Evolutionary conservation across 176 grass and related monocot genomes (phyloP).

Genomic region (Calamus simplicifolius): DNA sequence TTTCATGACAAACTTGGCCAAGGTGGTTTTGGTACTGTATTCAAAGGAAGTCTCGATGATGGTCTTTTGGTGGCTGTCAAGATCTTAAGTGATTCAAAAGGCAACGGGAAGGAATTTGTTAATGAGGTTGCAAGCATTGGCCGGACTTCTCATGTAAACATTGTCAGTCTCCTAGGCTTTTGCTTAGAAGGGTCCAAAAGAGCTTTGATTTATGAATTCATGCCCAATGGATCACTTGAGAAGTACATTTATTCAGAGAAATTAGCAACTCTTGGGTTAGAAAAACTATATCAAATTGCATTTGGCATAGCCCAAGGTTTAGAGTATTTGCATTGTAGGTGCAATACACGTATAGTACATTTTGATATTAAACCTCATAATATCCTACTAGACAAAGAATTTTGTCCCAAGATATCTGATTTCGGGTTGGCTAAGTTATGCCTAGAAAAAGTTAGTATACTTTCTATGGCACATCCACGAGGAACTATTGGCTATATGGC

Average conservation of each 20-base stretch:
- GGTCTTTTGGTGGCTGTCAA: slow-evolving; percentile 4
- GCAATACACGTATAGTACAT: slow-evolving; percentile 53
- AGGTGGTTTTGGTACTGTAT: slow-evolving; percentile 53
- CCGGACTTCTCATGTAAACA: neutral
- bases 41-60: neutral
- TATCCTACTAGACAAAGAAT: slow-evolving; percentile 39
- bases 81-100: slow-evolving; percentile 1
- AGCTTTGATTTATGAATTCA: slow-evolving; percentile 61
- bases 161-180: slow-evolving; percentile 2
- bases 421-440: slow-evolving; percentile 61
- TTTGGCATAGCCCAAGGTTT: slow-evolving; percentile 41
- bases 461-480: slow-evolving; percentile 39
- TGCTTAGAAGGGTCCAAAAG: neutral
- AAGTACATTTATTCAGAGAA: slow-evolving; percentile 49
- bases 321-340: slow-evolving; percentile 49
- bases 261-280: slow-evolving; percentile 22
- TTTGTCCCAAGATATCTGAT: slow-evolving; percentile 56
- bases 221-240: slow-evolving; percentile 47
- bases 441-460: slow-evolving; percentile 30
- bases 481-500: slow-evolving; percentile 52
- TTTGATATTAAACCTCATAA: slow-evolving; percentile 79
- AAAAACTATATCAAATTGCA: slow-evolving; percentile 50
- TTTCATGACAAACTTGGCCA: slow-evolving; percentile 43
- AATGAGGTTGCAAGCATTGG: slow-evolving; percentile 7
- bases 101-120: neutral